These are phyloP conservation scores for Heterobasidion annosum DNA, from an alignment of 1,284 basidiomycete genomes.

Conservation along the genomic window DNA sequence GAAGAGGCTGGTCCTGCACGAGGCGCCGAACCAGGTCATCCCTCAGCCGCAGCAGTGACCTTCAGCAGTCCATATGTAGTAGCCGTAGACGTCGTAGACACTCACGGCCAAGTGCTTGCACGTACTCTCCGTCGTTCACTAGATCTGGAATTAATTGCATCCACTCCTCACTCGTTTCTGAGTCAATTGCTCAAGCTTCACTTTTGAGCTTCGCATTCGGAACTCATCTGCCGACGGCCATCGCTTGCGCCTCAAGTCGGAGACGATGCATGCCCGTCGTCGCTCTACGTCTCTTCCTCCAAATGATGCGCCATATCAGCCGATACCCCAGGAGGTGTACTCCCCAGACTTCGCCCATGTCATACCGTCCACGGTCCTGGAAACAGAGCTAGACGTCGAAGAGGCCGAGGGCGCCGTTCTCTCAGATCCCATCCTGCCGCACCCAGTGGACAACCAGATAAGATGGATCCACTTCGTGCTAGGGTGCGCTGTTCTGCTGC, in stretches of 20 bases:
- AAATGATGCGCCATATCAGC: conserved; percentile 10
- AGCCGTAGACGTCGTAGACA: too few species aligned
- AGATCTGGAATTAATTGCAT: too few species aligned
- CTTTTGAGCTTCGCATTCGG: background rate
- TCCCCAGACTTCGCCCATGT: background rate
- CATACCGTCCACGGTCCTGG: conserved; percentile 16
- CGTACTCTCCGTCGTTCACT: too few species aligned
- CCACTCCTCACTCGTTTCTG: too few species aligned
- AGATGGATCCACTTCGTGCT: conserved; percentile 61
- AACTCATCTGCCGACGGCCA: background rate
- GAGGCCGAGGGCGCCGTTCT: conserved; percentile 14
- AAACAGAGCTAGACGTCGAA: conserved; percentile 25
- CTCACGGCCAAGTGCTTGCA: too few species aligned
- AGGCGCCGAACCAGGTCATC: conserved; percentile 60
- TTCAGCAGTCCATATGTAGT: too few species aligned
- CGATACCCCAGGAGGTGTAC: conserved; percentile 15
- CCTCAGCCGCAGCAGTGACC: conserved; percentile 23
- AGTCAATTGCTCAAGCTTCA: background rate
- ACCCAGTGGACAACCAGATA: conserved; percentile 29
- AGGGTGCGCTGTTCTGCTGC: conserved; percentile 63
- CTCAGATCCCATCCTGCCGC: conserved; percentile 12
- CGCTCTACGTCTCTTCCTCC: conserved; percentile 4
- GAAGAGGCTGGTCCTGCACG: conserved; percentile 48
- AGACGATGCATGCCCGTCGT: conserved; percentile 5
- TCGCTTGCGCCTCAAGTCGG: background rate